Evolutionary conservation across 345 rosid species (phyloP).

Genomic region (Hypericum perforatum): DNA sequence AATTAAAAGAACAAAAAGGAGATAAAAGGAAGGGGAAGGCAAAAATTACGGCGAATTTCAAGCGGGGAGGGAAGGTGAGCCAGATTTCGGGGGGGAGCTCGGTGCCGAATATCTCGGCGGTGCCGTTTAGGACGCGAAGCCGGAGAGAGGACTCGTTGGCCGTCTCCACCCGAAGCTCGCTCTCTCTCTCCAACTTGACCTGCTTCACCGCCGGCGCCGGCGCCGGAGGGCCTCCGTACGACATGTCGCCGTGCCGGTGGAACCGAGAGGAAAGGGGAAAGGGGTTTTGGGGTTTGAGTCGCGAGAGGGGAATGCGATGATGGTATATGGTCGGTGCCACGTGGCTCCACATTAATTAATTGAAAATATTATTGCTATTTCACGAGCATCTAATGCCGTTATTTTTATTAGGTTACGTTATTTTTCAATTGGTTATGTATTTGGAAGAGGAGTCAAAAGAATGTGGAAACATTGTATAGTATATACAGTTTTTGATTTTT

Average conservation of each 20-base stretch:
- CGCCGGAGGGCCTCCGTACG: conserved; percentile 12
- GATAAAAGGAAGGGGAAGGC: background rate
- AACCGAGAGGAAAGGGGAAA: too few relatives aligned
- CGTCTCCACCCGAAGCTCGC: conserved; percentile 82
- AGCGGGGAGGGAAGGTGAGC: conserved; percentile 80
- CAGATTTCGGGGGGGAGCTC: conserved; percentile 80
- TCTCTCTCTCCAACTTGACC: conserved; percentile 74
- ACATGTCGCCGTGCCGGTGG: conserved; percentile 3
- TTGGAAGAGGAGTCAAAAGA: too few relatives aligned
- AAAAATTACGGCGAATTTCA: conserved; percentile 59
- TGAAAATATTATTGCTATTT: too few relatives aligned
- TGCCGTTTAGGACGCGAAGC: conserved; percentile 66
- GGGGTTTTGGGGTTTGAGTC: too few relatives aligned
- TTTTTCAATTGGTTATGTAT: too few relatives aligned
- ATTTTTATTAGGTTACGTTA: too few relatives aligned
- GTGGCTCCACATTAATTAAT: too few relatives aligned
- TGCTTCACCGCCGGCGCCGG: conserved; percentile 35
- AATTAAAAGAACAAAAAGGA: background rate
- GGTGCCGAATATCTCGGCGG: conserved; percentile 83
- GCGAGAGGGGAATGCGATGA: too few relatives aligned
- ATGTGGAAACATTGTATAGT: too few relatives aligned
- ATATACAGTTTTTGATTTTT: too few relatives aligned
- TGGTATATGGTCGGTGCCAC: too few relatives aligned
- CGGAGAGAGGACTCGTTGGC: conserved; percentile 62
- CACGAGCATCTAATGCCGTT: too few relatives aligned